Conservation (phyloP, 176 grass and related monocot genomes). For the Eleusine coracana region DNA sequence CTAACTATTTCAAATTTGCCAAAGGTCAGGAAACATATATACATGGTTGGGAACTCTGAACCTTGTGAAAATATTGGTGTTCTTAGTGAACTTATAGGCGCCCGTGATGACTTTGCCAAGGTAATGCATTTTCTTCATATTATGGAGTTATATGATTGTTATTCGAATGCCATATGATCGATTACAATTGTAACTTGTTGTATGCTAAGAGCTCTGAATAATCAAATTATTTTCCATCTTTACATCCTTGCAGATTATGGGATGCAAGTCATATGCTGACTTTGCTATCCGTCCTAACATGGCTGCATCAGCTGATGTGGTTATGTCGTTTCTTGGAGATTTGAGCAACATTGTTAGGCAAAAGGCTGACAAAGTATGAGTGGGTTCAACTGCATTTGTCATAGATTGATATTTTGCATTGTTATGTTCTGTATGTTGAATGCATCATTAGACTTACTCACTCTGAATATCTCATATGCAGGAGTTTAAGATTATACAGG, state of each 20-base stretch:
- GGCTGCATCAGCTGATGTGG: conserved; percentile 75
- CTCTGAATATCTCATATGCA: conserved; percentile 29
- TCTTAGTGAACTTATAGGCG: conserved; percentile 69
- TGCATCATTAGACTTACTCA: conserved; percentile 27
- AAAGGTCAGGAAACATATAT: conserved; percentile 86
- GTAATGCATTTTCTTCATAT: conserved; percentile 36
- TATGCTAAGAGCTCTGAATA: not conserved
- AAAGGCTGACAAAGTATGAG: conserved; percentile 83
- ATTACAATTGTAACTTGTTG: not conserved
- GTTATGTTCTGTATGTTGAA: conserved; percentile 4
- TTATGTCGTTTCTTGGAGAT: conserved; percentile 79
- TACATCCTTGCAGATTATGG: conserved; percentile 68
- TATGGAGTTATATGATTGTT: conserved; percentile 23
- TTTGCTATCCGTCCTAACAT: conserved; percentile 93
- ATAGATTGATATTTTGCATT: conserved; percentile 32
- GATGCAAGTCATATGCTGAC: conserved; percentile 85
- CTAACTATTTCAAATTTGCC: conserved; percentile 43
- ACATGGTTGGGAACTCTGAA: conserved; percentile 75
- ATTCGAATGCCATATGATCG: conserved; percentile 29
- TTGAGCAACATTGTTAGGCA: conserved; percentile 68
- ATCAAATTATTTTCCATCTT: conserved; percentile 11
- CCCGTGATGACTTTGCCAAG: conserved; percentile 89
- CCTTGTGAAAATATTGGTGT: conserved; percentile 81
- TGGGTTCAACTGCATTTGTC: conserved; percentile 9
- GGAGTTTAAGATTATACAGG: conserved; percentile 69